These are phyloP conservation scores for Hypoxylon sp. DNA, from an alignment of 2,329 filamentous ascomycete genomes.

Conservation along the genomic window DNA sequence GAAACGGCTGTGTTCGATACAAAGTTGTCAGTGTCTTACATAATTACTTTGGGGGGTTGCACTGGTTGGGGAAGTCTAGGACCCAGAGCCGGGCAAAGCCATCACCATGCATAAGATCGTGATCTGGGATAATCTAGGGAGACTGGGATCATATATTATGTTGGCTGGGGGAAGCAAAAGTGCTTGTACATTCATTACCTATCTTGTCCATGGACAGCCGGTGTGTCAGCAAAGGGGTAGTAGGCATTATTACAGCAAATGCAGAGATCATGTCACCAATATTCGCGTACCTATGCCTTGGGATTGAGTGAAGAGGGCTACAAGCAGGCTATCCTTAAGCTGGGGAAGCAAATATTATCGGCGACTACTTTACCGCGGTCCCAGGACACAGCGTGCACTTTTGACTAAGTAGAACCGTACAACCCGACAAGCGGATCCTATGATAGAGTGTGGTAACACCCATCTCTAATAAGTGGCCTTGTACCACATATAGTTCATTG, in stretches of 20 bases:
- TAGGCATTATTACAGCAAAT: not conserved
- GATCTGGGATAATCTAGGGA: slow-evolving; percentile 38
- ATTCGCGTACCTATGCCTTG: not conserved
- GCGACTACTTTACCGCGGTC: slow-evolving; percentile 27
- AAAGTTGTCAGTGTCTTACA: slow-evolving; percentile 33
- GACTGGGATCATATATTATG: slow-evolving; percentile 15
- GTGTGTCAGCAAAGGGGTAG: slow-evolving; percentile 15
- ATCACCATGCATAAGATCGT: slow-evolving; percentile 44
- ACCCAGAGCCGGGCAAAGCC: slow-evolving; percentile 28
- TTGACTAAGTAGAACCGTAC: slow-evolving; percentile 38
- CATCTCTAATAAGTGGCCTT: slow-evolving; percentile 40
- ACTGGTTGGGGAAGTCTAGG: slow-evolving; percentile 19
- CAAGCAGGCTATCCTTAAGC: not conserved
- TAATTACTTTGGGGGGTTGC: slow-evolving; percentile 31
- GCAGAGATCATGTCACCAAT: slow-evolving; percentile 5
- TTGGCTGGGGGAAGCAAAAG: slow-evolving; percentile 10
- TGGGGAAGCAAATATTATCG: slow-evolving; percentile 20
- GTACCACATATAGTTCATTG: slow-evolving; percentile 42
- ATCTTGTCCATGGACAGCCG: slow-evolving; percentile 13
- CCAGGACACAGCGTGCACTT: slow-evolving; percentile 7
- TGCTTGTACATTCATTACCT: slow-evolving; percentile 8
- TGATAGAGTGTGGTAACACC: slow-evolving; percentile 38
- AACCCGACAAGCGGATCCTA: slow-evolving; percentile 35
- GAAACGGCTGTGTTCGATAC: slow-evolving; percentile 14
- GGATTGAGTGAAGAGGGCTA: slow-evolving; percentile 8